These are phyloP conservation scores for Biscutella laevigata DNA, from an alignment of 441 rosid species.

Conservation along the genomic window DNA sequence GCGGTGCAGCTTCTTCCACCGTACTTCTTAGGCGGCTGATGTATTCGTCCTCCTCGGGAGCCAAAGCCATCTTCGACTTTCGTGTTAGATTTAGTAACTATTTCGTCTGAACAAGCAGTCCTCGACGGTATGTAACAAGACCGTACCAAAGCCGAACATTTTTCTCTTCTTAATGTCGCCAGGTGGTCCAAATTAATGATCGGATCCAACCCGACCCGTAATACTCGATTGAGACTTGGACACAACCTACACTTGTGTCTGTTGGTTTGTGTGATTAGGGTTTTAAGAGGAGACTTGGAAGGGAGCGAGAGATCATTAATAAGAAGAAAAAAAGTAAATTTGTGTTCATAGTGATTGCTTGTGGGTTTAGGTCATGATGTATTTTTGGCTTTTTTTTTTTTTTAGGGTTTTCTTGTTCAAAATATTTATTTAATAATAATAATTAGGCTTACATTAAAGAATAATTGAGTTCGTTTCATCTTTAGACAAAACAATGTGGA, in stretches of 20 bases:
- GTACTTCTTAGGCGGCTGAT: constrained; percentile 14
- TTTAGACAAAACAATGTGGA: neutral
- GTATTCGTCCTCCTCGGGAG: constrained; percentile 24
- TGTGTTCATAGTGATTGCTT: constrained; percentile 19
- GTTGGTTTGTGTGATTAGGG: constrained; percentile 6
- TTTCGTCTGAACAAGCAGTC: constrained; percentile 21
- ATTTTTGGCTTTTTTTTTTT: constrained; percentile 12
- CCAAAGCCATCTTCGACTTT: constrained; percentile 23
- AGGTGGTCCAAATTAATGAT: constrained; percentile 29
- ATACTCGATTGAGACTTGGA: neutral
- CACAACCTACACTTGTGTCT: neutral
- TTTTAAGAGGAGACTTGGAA: neutral
- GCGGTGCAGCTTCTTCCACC: constrained; percentile 30
- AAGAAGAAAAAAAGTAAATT: constrained; percentile 12
- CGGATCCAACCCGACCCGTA: neutral
- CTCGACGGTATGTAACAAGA: constrained; percentile 58
- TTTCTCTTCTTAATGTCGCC: constrained; percentile 58
- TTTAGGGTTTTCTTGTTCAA: constrained; percentile 23
- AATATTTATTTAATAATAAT: no score
- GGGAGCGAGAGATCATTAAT: constrained; percentile 12
- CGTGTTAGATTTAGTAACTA: constrained; percentile 10
- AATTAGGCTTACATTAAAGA: no score
- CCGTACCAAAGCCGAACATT: constrained; percentile 63
- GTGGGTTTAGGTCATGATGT: constrained; percentile 25
- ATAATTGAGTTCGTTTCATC: neutral